Evolutionary conservation across 345 rosid genomes (phyloP).

Genomic region (Geranium brycei): DNA sequence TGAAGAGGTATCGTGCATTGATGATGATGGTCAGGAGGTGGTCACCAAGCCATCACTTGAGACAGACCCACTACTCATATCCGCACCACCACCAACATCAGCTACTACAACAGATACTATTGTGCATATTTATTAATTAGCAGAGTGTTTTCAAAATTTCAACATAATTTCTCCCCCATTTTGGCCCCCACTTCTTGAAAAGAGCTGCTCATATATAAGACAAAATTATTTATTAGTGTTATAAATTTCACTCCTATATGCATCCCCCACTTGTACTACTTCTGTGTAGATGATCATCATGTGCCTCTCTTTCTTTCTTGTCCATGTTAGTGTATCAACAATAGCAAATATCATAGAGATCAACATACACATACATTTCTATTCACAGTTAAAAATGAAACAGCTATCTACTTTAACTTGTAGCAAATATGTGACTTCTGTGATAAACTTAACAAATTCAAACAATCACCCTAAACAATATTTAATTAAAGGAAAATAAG

Average conservation of each 20-base stretch:
- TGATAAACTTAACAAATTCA: too few relatives aligned
- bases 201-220: constrained; percentile 9
- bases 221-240: constrained; percentile 8
- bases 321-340: too few relatives aligned
- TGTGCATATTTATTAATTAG: not conserved
- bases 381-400: too few relatives aligned
- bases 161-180: constrained; percentile 7
- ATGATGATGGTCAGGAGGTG: constrained; percentile 26
- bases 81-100: constrained; percentile 6
- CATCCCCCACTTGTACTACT: too few relatives aligned
- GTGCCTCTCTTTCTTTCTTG: too few relatives aligned
- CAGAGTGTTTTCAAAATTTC: not conserved
- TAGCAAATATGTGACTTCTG: too few relatives aligned
- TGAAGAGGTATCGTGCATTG: constrained; percentile 25
- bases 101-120: not conserved
- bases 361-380: too few relatives aligned
- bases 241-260: not conserved
- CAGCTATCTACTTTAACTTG: too few relatives aligned
- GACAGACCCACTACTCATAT: constrained; percentile 30
- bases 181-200: constrained; percentile 11
- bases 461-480: too few relatives aligned
- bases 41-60: constrained; percentile 24
- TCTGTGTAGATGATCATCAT: too few relatives aligned
- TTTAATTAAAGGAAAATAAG: too few relatives aligned
- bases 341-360: too few relatives aligned